phyloP scores from a whole-genome alignment of 306 rosid genomes.

The Quercus wislizeni region DNA sequence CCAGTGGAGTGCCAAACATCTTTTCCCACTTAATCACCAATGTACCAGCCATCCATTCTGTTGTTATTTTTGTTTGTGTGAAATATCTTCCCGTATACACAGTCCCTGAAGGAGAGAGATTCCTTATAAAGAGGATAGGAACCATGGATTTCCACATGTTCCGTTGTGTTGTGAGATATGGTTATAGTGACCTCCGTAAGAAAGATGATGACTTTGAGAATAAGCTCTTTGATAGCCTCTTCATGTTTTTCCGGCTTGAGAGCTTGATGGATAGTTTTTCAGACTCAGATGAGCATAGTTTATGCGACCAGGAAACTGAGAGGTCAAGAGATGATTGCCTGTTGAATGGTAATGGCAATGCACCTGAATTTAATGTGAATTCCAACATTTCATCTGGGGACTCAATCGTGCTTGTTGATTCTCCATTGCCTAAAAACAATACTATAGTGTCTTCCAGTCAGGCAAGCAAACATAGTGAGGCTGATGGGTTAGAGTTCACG shows the following conservation, averaged over 20 bases:
- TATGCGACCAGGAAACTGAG: too few species aligned
- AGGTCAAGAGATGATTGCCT: not conserved
- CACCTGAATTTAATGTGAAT: constrained; percentile 37
- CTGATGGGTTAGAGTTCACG: constrained; percentile 69
- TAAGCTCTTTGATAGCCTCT: constrained; percentile 73
- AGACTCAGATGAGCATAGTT: constrained; percentile 49
- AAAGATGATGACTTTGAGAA: constrained; percentile 87
- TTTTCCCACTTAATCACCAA: constrained; percentile 99
- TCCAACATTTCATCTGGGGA: constrained; percentile 53
- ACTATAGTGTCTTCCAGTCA: constrained; percentile 41
- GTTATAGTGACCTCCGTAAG: constrained; percentile 82
- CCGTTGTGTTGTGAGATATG: constrained; percentile 90
- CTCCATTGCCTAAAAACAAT: constrained; percentile 35
- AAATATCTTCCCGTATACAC: constrained; percentile 94
- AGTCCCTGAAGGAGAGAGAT: constrained; percentile 89
- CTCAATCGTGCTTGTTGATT: constrained; percentile 53
- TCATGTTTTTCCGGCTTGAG: constrained; percentile 64
- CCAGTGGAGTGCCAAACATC: constrained; percentile 95
- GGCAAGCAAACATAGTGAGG: constrained; percentile 56
- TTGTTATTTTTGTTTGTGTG: constrained; percentile 85
- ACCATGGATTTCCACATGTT: constrained; percentile 82
- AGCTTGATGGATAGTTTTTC: constrained; percentile 91
- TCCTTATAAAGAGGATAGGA: constrained; percentile 85
- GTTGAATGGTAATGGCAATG: constrained; percentile 32
- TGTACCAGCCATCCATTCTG: constrained; percentile 93